Base-by-base conservation (phyloP, 2,329 filamentous ascomycete genomes). In the Fusarium sp. region DNA sequence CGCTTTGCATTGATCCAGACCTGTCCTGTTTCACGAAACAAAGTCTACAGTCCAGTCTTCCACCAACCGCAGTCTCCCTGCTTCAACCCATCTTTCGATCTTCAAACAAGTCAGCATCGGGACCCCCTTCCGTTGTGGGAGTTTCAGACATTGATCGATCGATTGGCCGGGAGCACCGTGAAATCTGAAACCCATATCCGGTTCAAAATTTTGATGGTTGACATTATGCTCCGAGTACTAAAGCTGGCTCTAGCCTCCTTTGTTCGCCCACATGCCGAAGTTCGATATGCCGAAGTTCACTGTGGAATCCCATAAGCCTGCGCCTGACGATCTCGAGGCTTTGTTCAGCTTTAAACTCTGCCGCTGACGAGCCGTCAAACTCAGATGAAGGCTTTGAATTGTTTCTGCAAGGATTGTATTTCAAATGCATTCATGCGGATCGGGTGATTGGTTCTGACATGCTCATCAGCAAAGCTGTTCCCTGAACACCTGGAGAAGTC, bases 11-110 rank as follows among this genome's bases (percentile, higher is more conserved):
- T 64, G 56, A 56, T 63, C 31, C 43, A 59, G 73, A 48, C 35
- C 37, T 60, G 73, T 48, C 35, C 43, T 60, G 73, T 76, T 76
- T 76, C 67, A 68, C 58, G 56, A 74, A 69, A 64, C 24, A 31
- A 64, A 58, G 43, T 54, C 35, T 64, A n/a, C 22, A 29, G 33
- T 56, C 29, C 22, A 29, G 33, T 56, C 29, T 60, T 69, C 57
- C 31, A 20, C 54, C 22, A 58, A 62, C 63, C 52, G 13, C 16
- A 35, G n/a, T 24, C 43, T 43, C 20, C 24, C 27, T 35, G 11
- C 20, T 24, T 48, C 45, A 24, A 41, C 45, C 56, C 63, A 60
- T 58, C 33, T 52, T 50, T 39, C 54, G 37, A 37, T 64, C 37
- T 24, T 64, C 68, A 58, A 72, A 75, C 72, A 74, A 60, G 64